These are phyloP conservation scores for Moniliella sp. DNA, from an alignment of 1,284 basidiomycete species.

Conservation along the genomic window DNA sequence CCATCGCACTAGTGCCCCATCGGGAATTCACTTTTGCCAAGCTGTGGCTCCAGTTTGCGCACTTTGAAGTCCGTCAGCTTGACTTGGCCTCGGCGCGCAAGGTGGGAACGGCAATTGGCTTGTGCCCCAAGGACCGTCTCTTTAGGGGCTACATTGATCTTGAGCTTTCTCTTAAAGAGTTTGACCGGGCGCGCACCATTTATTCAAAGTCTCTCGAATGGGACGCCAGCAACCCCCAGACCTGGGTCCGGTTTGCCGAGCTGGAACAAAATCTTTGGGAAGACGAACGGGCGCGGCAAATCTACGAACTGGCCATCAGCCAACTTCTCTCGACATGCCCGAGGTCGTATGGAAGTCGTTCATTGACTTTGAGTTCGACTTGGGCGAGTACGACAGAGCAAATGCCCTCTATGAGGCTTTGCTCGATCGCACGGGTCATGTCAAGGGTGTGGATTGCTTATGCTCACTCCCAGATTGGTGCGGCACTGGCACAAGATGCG, in stretches of 20 bases:
- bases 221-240: constrained; percentile 23
- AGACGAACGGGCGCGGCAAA: constrained; percentile 67
- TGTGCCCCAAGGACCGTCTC: constrained; percentile 67
- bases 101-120: constrained; percentile 70
- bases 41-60: constrained; percentile 50
- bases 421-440: constrained; percentile 65
- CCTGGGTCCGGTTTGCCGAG: constrained; percentile 90
- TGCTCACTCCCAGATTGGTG: constrained; percentile 36
- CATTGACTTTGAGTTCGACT: constrained; percentile 86
- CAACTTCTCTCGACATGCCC: constrained; percentile 69
- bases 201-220: constrained; percentile 66
- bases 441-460: constrained; percentile 44
- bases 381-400: constrained; percentile 67
- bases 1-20: constrained; percentile 69
- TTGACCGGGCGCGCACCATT: constrained; percentile 70
- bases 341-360: constrained; percentile 66
- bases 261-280: constrained; percentile 81
- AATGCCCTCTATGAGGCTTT: constrained; percentile 75
- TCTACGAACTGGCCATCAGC: constrained; percentile 84
- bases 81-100: constrained; percentile 68
- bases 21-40: constrained; percentile 94
- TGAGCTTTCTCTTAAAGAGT: constrained; percentile 43
- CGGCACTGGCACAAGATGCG: constrained; percentile 49
- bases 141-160: constrained; percentile 27
- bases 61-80: constrained; percentile 69